A percentile compares a stretch with the other conserved stretches of the same genome.
Evolutionary conservation across 2,329 filamentous ascomycete genomes (phyloP).

Genomic region (Aspergillus sp.): DNA sequence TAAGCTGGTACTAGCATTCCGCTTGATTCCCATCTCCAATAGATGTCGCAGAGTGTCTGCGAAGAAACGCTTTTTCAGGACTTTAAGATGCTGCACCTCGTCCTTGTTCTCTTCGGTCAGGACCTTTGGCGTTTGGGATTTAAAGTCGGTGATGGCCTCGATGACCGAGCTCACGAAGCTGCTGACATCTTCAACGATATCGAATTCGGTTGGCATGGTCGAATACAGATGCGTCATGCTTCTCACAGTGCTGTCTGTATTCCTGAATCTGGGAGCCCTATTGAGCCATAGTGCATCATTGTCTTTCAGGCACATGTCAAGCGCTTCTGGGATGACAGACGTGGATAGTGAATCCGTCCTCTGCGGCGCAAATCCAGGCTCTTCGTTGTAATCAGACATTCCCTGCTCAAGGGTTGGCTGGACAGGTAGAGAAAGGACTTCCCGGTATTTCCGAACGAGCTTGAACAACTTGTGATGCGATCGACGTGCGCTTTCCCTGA

Average conservation of each 20-base stretch:
- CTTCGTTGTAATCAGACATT: slow-evolving; percentile 26
- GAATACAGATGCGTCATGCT: slow-evolving; percentile 62
- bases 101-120: slow-evolving; percentile 82
- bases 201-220: slow-evolving; percentile 45
- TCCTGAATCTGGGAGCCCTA: slow-evolving; percentile 59
- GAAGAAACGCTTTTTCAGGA: slow-evolving; percentile 79
- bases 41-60: slow-evolving; percentile 78
- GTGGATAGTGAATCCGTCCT: slow-evolving; percentile 10
- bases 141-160: slow-evolving; percentile 61
- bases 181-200: slow-evolving; percentile 54
- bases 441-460: slow-evolving; percentile 81
- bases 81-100: slow-evolving; percentile 78
- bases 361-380: slow-evolving; percentile 12
- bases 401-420: slow-evolving; percentile 45
- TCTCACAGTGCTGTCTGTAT: slow-evolving; percentile 59
- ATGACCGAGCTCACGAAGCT: slow-evolving; percentile 62
- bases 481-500: slow-evolving; percentile 79
- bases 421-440: slow-evolving; percentile 67
- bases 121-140: slow-evolving; percentile 71
- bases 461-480: slow-evolving; percentile 91
- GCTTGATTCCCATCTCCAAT: slow-evolving; percentile 80
- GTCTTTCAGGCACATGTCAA: slow-evolving; percentile 24
- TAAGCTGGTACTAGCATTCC: slow-evolving; percentile 67
- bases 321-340: slow-evolving; percentile 21
- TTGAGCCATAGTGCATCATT: slow-evolving; percentile 27